Evolutionary conservation across 106 monocot species (phyloP), one percentile per base, ranked within the genome.

Genomic region (Ottelia alismoides): DNA sequence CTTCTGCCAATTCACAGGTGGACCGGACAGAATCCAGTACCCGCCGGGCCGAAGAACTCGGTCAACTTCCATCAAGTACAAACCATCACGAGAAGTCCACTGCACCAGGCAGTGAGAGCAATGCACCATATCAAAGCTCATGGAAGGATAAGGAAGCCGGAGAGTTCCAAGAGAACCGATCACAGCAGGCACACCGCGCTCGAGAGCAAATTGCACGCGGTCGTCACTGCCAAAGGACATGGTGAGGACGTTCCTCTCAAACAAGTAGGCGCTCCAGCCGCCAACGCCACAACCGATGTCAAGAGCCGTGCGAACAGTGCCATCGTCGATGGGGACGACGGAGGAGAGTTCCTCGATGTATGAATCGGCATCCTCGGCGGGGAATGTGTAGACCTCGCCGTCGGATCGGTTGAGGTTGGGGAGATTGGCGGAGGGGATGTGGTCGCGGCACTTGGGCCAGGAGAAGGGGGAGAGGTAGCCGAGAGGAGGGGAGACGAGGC

Each of bases 211-310:
- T 50, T 71, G 63, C n/a, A 71, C 63, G 49, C 64, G 70, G 0
- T 62, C 70, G 40, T 71, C 70, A 57, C 64, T 62, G 28, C 63
- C 70, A 64, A 71, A 71, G n/a, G 70, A 71, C 70, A 71, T 71
- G 1, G 70, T 56, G 20, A 71, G 24, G 3, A 71, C 70, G 32
- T 71, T 71, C 25, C 56, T 71, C 22, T 71, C 56, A 45, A 71
- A 49, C 17, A 71, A 47, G 25, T 71, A 71, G 0, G 63, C 70
- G 27, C 70, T 63, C 63, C 55, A 71, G 63, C 70, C 64, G 20
- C 63, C 70, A 20, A 71, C 70, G 56, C 70, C 70, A 12, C 70
- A 71, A 25, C 70, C 70, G 28, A 63, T 71, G 20, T 71, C 70
- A 20, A 71, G 28, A 45, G 63, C 70, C 22, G 70, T 71, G 49